A percentile compares a stretch with the other conserved stretches of the same genome.
Evolutionary conservation across 2,329 filamentous ascomycete genomes (phyloP).

Genomic region (Stagonosporopsis tanaceti): DNA sequence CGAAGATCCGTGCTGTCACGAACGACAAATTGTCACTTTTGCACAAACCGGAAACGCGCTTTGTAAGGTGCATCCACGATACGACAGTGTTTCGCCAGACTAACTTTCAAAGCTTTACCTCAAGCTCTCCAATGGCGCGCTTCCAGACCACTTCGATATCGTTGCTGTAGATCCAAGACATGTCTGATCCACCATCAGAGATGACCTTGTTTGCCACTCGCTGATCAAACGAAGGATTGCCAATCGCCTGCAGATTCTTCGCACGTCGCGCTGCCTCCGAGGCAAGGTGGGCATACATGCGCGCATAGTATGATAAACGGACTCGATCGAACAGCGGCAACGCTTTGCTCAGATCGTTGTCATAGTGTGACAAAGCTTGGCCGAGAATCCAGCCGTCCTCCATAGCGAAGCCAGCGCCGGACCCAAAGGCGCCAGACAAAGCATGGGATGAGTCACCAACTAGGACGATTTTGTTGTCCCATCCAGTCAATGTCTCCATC

Average conservation of each 20-base stretch:
- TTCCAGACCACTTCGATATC: slow-evolving; percentile 52
- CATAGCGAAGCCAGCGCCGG: slow-evolving; percentile 57
- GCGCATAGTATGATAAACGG: slow-evolving; percentile 52
- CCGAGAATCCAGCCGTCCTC: slow-evolving; percentile 58
- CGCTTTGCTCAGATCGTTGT: slow-evolving; percentile 32
- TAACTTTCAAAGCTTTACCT: background rate
- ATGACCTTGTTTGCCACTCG: slow-evolving; percentile 41
- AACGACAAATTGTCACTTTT: too few species aligned
- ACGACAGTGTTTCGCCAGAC: too few species aligned
- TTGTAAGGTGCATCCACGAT: background rate
- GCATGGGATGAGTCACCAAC: slow-evolving; percentile 66
- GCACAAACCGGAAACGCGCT: background rate
- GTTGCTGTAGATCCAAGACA: slow-evolving; percentile 55
- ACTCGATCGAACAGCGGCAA: slow-evolving; percentile 52
- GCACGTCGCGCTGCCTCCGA: slow-evolving; percentile 19
- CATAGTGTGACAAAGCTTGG: slow-evolving; percentile 36
- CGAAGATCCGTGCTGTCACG: too few species aligned
- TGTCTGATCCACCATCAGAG: slow-evolving; percentile 42
- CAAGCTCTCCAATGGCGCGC: background rate
- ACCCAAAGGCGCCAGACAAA: slow-evolving; percentile 58
- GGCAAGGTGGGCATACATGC: slow-evolving; percentile 50
- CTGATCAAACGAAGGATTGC: slow-evolving; percentile 33
- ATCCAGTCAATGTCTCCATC: slow-evolving; percentile 51
- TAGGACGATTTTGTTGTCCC: slow-evolving; percentile 56
- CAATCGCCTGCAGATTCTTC: slow-evolving; percentile 21